Conservation (phyloP, 176 grass and related monocot genomes). For the Poa pratensis region DNA sequence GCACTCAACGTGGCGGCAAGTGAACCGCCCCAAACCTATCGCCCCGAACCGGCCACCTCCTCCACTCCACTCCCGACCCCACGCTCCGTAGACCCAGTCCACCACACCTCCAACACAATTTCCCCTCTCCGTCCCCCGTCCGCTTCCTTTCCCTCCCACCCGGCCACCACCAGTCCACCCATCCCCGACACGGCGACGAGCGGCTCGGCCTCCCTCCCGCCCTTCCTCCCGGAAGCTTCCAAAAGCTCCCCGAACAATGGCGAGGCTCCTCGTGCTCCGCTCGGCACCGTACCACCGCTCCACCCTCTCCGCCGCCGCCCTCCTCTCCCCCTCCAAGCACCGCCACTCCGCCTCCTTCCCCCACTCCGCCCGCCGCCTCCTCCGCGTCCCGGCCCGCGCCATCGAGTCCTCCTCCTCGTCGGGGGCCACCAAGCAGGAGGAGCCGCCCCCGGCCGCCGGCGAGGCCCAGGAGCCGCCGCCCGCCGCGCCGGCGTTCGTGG, state of each 20-base stretch:
- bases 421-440: constrained; percentile 53
- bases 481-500: constrained; percentile 39
- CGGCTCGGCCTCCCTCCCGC: neutral
- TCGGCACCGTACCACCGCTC: constrained; percentile 55
- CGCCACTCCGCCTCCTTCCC: constrained; percentile 33
- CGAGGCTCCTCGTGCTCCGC: constrained; percentile 61
- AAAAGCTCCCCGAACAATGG: constrained; percentile 49
- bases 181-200: constrained; percentile 21
- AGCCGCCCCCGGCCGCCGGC: constrained; percentile 10
- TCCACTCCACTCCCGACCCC: constrained; percentile 34
- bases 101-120: neutral
- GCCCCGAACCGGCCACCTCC: neutral
- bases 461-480: constrained; percentile 45
- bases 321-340: constrained; percentile 37
- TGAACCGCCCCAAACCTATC: constrained; percentile 60
- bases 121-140: neutral
- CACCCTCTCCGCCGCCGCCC: constrained; percentile 30
- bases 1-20: constrained; percentile 57
- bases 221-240: constrained; percentile 23
- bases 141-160: neutral
- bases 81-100: constrained; percentile 23
- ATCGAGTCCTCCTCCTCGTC: constrained; percentile 54
- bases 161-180: neutral
- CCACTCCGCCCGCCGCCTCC: constrained; percentile 34
- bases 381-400: constrained; percentile 47